Evolutionary conservation across 2,329 filamentous ascomycete genomes (phyloP).

Genomic region (Leptographium lundbergii): DNA sequence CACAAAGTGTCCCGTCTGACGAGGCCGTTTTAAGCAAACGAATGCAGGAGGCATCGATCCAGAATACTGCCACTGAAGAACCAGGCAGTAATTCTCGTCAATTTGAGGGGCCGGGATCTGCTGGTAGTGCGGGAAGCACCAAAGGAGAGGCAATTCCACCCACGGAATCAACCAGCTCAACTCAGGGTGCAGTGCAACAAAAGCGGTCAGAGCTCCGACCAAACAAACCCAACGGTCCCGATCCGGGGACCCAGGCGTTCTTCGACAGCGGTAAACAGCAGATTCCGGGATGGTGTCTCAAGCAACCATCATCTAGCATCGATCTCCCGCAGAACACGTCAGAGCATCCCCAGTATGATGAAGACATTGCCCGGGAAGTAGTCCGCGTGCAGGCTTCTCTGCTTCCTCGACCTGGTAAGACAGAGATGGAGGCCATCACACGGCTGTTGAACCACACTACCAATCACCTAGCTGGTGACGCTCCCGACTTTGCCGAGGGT

Average conservation of each 20-base stretch:
- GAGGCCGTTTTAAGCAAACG: neutral
- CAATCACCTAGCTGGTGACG: constrained; percentile 36
- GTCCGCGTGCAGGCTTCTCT: constrained; percentile 46
- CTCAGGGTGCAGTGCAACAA: neutral
- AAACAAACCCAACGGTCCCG: constrained; percentile 10
- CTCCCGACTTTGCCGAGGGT: constrained; percentile 36
- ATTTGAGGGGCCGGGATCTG: neutral
- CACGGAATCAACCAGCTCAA: neutral
- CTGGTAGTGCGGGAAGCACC: neutral
- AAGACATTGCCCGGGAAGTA: constrained; percentile 46
- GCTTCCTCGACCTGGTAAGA: constrained; percentile 37
- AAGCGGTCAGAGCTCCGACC: neutral
- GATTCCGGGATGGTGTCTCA: constrained; percentile 12
- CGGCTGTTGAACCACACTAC: constrained; percentile 53
- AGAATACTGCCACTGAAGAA: neutral
- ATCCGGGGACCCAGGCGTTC: constrained; percentile 13
- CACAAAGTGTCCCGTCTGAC: neutral
- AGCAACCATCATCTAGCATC: constrained; percentile 9
- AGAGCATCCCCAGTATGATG: constrained; percentile 51
- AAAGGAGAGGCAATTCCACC: no score
- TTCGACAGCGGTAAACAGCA: constrained; percentile 15
- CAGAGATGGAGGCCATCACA: constrained; percentile 43
- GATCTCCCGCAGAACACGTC: constrained; percentile 41
- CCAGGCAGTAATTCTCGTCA: no score
- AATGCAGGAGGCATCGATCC: neutral